phyloP scores from a whole-genome alignment of 345 rosid genomes.

The Gossypium anomalum region DNA sequence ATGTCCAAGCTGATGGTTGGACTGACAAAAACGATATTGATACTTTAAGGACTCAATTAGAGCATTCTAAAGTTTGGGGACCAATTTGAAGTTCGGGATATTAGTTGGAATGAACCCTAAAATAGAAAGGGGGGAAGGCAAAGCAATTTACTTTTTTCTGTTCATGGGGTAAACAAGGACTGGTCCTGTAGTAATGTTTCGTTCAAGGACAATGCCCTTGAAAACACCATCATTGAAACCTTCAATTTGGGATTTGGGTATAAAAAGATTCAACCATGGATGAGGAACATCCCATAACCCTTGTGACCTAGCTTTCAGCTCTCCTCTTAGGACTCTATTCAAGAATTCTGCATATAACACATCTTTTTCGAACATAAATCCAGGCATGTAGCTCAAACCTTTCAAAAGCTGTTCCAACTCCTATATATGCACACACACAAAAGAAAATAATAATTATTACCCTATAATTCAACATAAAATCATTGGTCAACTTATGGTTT shows the following conservation, averaged over 20 bases:
- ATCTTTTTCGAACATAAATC: slow-evolving; percentile 39
- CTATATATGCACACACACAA: slow-evolving; percentile 19
- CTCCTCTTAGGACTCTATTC: slow-evolving; percentile 69
- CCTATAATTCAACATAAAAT: neutral
- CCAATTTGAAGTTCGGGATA: neutral
- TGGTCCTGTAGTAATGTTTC: slow-evolving; percentile 59
- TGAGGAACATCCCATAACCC: slow-evolving; percentile 96
- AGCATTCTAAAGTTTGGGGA: neutral
- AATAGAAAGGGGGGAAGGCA: neutral
- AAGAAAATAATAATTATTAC: neutral
- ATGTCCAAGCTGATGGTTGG: neutral
- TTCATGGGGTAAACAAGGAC: slow-evolving; percentile 83
- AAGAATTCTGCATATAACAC: slow-evolving; percentile 54
- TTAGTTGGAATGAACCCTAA: neutral
- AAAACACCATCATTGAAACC: slow-evolving; percentile 69
- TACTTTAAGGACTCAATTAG: neutral
- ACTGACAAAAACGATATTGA: no score
- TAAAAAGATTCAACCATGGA: slow-evolving; percentile 88
- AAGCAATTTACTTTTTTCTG: slow-evolving; percentile 46
- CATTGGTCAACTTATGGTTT: no score
- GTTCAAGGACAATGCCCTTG: slow-evolving; percentile 54
- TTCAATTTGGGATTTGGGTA: slow-evolving; percentile 64
- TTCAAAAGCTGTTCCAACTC: slow-evolving; percentile 30
- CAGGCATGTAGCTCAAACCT: slow-evolving; percentile 30
- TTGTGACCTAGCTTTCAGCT: slow-evolving; percentile 49